Percentiles rank a stretch among this genome's conserved stretches.
These are phyloP conservation scores for Saprolegnia diclina DNA, from an alignment of 352 stramenopile species.

Conservation along the genomic window DNA sequence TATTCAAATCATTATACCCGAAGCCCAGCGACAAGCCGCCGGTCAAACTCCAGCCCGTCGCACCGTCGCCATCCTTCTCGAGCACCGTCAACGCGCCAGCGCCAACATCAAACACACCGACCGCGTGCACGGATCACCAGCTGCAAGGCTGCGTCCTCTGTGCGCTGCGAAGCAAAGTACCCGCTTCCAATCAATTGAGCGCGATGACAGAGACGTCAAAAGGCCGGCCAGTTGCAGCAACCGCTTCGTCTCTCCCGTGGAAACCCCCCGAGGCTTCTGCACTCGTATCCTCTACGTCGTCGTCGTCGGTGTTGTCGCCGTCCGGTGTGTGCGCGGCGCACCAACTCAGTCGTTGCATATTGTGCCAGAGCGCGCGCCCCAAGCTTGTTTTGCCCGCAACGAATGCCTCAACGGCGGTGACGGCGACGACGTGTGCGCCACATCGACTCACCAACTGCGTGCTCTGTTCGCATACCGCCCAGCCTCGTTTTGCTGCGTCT, in stretches of 20 bases:
- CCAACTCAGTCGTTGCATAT: slow-evolving; percentile 19
- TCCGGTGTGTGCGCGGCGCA: slow-evolving; percentile 5
- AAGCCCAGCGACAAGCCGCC: neutral
- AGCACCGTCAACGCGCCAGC: neutral
- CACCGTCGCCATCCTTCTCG: neutral
- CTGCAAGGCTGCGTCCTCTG: slow-evolving; percentile 63
- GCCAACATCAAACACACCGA: neutral
- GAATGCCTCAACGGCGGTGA: slow-evolving; percentile 27
- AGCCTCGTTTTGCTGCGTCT: slow-evolving; percentile 5
- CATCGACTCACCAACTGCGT: slow-evolving; percentile 69
- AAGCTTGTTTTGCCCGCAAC: neutral
- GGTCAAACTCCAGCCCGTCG: neutral
- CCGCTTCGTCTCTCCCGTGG: neutral
- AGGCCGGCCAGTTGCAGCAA: slow-evolving; percentile 17
- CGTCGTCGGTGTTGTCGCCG: neutral
- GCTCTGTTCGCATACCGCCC: slow-evolving; percentile 41
- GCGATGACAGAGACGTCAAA: neutral
- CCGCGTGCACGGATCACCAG: slow-evolving; percentile 39
- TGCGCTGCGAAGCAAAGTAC: slow-evolving; percentile 29
- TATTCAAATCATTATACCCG: slow-evolving; percentile 8
- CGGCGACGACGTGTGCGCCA: slow-evolving; percentile 32
- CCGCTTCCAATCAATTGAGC: neutral
- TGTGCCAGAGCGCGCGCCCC: slow-evolving; percentile 5
- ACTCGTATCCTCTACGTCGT: too few relatives aligned
- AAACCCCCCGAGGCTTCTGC: neutral